A percentile compares a stretch with the other conserved stretches of the same genome.
These are phyloP conservation scores for Eragrostis tef DNA, from an alignment of 202 grass and related monocot species.

Conservation along the genomic window DNA sequence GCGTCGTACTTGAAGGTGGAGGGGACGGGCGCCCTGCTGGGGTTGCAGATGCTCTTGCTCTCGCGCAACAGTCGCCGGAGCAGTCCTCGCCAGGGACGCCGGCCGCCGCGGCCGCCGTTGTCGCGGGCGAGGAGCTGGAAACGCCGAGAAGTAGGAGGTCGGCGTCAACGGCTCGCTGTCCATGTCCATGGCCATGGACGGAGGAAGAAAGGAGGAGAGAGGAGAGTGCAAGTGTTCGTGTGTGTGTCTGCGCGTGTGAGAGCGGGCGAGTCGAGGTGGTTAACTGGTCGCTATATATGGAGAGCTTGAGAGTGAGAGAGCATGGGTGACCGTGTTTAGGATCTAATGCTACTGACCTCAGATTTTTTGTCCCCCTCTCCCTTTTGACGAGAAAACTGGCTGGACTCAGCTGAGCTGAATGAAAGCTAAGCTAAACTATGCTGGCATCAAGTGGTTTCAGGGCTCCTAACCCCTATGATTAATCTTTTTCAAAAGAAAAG, in stretches of 20 bases:
- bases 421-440: not conserved
- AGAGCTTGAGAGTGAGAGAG: not conserved
- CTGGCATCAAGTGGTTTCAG: not conserved
- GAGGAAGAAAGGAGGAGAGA: not conserved
- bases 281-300: not conserved
- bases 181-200: constrained; percentile 26
- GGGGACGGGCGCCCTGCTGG: constrained; percentile 39
- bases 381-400: not conserved
- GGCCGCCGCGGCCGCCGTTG: constrained; percentile 13
- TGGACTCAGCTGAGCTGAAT: not conserved
- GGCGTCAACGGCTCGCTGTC: constrained; percentile 50
- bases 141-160: constrained; percentile 55
- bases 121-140: constrained; percentile 64
- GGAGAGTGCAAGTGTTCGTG: not conserved
- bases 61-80: constrained; percentile 63
- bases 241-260: not conserved
- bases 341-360: constrained; percentile 14
- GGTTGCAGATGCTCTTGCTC: constrained; percentile 65
- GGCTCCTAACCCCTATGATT: not conserved
- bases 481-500: not conserved
- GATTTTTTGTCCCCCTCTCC: not conserved
- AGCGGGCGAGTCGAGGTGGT: constrained; percentile 20
- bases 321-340: not conserved
- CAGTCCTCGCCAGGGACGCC: constrained; percentile 58
- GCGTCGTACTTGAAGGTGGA: constrained; percentile 74